Evolutionary conservation across 1,284 basidiomycete genomes (phyloP), one percentile per base, ranked within the genome.

Genomic region (Ustilago sp.): DNA sequence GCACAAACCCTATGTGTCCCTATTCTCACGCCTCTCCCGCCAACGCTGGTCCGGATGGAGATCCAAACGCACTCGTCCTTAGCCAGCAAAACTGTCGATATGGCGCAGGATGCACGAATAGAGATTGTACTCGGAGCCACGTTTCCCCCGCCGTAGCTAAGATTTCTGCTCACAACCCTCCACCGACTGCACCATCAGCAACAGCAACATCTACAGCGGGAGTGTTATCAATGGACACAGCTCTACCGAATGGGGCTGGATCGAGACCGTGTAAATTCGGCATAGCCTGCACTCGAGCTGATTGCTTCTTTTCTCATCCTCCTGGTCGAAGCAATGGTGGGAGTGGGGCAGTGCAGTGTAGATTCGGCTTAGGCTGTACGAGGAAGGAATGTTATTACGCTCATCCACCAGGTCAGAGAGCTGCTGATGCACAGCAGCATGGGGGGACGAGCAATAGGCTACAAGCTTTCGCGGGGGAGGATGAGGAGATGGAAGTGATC

Each of bases 1-100:
- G 84, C 69, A 86, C 84, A 23, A 82, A 83, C 43, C 83, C 83
- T 2, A 68, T 79, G 70, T 86, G 84, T 52, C 35, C 47, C 6
- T 86, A 82, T 72, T 76, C 74, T 32, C 84, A 86, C 52, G 81
- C 83, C 2, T 78, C 83, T 7, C 80, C 84, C 1, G 68, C 72
- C 51, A 77, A 79, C 56, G 78, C 81, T 9, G 73, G 78, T 9
- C 63, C 67, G 7, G 50, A 62, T 4, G 72, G 71, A 11, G 76
- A 81, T 39, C 67, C 73, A 2, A 70, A 77, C 34, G 83, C 84
- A 9, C 62, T 86, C 17, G 77, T 86, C 13, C 69, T 85, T n/a
- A 69, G 68, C 55, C 54, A 80, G 51, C 74, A 81, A n/a, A 62
- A 70, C 9, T 86, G 84, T 51, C 65, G 64, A 5, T 80, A 63